A percentile compares a stretch with the other conserved stretches of the same genome.
Conservation (phyloP, 2,329 filamentous ascomycete species). For the Claviceps africana region DNA sequence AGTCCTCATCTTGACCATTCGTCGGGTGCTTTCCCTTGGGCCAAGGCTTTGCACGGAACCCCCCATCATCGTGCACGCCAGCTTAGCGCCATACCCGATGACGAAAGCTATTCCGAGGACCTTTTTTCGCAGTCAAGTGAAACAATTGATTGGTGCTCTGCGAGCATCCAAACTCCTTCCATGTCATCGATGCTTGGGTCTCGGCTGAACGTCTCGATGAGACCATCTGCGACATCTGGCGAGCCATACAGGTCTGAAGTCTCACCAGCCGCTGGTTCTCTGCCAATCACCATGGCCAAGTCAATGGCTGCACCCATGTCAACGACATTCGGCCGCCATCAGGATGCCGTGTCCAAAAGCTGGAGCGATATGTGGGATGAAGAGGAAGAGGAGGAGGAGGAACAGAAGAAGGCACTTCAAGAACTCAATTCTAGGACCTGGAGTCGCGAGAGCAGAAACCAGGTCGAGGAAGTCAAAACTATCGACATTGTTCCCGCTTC, state of each 20-base stretch:
- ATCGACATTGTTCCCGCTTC: slow-evolving; percentile 10
- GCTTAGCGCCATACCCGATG: slow-evolving; percentile 73
- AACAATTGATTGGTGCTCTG: slow-evolving; percentile 64
- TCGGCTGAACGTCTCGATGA: slow-evolving; percentile 66
- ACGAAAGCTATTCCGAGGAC: slow-evolving; percentile 69
- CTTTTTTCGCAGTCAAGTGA: slow-evolving; percentile 68
- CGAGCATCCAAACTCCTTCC: slow-evolving; percentile 63
- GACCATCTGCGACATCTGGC: slow-evolving; percentile 48
- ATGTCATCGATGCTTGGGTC: slow-evolving; percentile 77
- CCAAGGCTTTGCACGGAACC: slow-evolving; percentile 70
- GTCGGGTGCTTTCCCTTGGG: slow-evolving; percentile 78
- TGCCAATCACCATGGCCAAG: slow-evolving; percentile 69
- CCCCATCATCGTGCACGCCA: slow-evolving; percentile 58
- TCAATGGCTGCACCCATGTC: slow-evolving; percentile 60
- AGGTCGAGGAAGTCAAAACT: slow-evolving; percentile 11
- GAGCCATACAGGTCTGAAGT: slow-evolving; percentile 27
- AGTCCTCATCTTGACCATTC: slow-evolving; percentile 61
- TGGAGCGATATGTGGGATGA: slow-evolving; percentile 99
- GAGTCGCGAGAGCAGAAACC: slow-evolving; percentile 56
- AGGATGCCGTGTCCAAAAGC: slow-evolving; percentile 82
- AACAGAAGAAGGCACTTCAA: slow-evolving; percentile 43
- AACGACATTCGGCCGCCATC: slow-evolving; percentile 64
- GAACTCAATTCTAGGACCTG: slow-evolving; percentile 61
- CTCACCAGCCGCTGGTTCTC: slow-evolving; percentile 50
- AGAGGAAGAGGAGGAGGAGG: slow-evolving; percentile 63